phyloP scores from a whole-genome alignment of 2,329 filamentous ascomycete species.

The Endocalyx cinctus region DNA sequence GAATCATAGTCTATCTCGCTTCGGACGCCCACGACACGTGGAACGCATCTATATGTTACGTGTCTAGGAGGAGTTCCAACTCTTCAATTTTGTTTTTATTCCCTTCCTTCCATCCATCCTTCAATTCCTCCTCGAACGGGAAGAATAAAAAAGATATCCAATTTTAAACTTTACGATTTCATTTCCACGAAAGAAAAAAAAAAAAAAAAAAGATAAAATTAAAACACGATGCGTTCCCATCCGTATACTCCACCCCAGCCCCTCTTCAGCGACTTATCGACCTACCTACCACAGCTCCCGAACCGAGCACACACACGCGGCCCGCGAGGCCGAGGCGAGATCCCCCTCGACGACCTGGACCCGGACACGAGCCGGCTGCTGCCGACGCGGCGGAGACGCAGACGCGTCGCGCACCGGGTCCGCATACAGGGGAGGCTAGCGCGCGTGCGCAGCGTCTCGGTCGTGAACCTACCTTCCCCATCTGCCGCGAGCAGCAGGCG shows the following conservation, averaged over 20 bases:
- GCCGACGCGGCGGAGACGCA: slow-evolving; percentile 20
- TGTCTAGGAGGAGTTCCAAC: too few relatives aligned
- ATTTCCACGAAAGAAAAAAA: too few relatives aligned
- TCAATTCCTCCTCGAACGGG: too few relatives aligned
- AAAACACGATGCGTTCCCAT: slow-evolving; percentile 21
- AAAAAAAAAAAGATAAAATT: too few relatives aligned
- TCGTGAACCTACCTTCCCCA: slow-evolving; percentile 17
- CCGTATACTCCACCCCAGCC: slow-evolving; percentile 23
- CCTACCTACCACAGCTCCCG: slow-evolving; percentile 15
- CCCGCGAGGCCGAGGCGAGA: background rate
- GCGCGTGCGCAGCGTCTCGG: slow-evolving; percentile 30
- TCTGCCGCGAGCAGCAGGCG: background rate
- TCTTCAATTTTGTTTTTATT: too few relatives aligned
- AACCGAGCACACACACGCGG: slow-evolving; percentile 10
- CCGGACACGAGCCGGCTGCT: slow-evolving; percentile 28
- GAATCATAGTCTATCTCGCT: too few relatives aligned
- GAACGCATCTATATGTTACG: too few relatives aligned
- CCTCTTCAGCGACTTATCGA: slow-evolving; percentile 14
- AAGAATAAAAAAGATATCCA: too few relatives aligned
- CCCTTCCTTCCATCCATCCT: too few relatives aligned
- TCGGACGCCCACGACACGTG: too few relatives aligned
- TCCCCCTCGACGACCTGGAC: slow-evolving; percentile 13
- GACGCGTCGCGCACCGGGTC: too few relatives aligned
- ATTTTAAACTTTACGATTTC: too few relatives aligned
- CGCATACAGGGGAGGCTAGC: slow-evolving; percentile 33